Evolutionary conservation across 1,284 basidiomycete species (phyloP), one percentile per base, ranked within the genome.

Genomic region (Marasmius tenuissimus): DNA sequence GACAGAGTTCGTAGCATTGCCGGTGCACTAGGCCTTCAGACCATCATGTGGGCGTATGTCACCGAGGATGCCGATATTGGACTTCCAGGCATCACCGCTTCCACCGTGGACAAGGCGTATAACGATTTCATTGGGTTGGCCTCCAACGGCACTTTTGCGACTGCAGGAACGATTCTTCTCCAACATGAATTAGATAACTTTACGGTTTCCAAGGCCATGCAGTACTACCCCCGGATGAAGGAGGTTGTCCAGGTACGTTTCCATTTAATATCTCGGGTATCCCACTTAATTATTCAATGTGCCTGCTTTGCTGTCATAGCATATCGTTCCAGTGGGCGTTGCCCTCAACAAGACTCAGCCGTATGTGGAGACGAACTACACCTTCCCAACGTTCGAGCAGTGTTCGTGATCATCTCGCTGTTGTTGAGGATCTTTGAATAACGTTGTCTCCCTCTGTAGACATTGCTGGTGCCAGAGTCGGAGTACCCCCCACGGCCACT

Each of bases 1-100:
- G 89, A 93, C 72, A 87, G 91, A 59, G 84, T 93, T 53, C 84
- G 91, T 48, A 79, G 82, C 42, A 87, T 93, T 63, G 84, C 87
- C 7, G 67, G 80, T 35, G 81, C 76, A 2, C 80, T 91, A 62
- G 79, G 82, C 27, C 74, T 91, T 14, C 76, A 77, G 6, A 85
- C 86, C 1, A 78, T 90, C 66, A 73, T 89, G 51, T 89, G 88
- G 87, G 70, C 81, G 67, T 89, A 85, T 66, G 89, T 92, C 69
- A 89, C 88, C 47, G 78, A 82, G 37, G 86, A 93, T 75, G 59
- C 56, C 4, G 56, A 58, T 20, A 52, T 63, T 88, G 91, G 91
- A 78, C 81, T 70, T 82, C 80, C 76, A 14, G 74, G 73, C 37
- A 69, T 82, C 40, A 86, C 83, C 12, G 68, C 54, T 0, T 71